Conservation (phyloP, 257 asterid genomes). For the Fraxinus excelsior region DNA sequence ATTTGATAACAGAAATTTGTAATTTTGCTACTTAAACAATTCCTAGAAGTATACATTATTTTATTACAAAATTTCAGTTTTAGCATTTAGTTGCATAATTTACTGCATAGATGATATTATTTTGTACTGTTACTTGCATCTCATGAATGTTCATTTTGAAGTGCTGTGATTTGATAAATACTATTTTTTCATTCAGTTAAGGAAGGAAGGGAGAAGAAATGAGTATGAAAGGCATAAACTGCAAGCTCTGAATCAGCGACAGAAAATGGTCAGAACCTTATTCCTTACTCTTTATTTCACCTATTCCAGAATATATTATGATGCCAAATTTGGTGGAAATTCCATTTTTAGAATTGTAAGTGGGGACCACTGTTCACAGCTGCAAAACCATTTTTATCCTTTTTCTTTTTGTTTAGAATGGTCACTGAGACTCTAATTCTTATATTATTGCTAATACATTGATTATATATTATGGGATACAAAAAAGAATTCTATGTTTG, state of each 20-base stretch:
- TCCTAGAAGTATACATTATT: not conserved
- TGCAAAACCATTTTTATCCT: not conserved
- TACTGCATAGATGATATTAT: not conserved
- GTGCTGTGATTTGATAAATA: constrained; percentile 1
- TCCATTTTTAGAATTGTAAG: not conserved
- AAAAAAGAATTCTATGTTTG: not conserved
- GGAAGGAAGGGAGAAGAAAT: constrained; percentile 96
- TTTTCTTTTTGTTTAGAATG: not conserved
- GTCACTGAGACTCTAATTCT: not conserved
- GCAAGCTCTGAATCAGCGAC: constrained; percentile 96
- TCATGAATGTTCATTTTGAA: constrained; percentile 9
- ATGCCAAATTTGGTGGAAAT: not conserved
- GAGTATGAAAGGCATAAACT: constrained; percentile 96
- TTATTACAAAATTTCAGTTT: not conserved
- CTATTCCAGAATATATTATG: constrained; percentile 6
- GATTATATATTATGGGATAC: not conserved
- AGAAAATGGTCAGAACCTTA: constrained; percentile 74
- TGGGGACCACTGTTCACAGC: not conserved
- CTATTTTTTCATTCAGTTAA: constrained; percentile 50
- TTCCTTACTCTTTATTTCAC: constrained; percentile 13
- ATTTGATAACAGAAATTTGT: not conserved
- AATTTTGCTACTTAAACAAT: not conserved
- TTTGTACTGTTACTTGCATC: constrained; percentile 8
- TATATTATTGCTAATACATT: not conserved
- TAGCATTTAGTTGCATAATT: not conserved